Evolutionary conservation across 2,329 filamentous ascomycete genomes (phyloP).

Genomic region (Mariannaea sp.): DNA sequence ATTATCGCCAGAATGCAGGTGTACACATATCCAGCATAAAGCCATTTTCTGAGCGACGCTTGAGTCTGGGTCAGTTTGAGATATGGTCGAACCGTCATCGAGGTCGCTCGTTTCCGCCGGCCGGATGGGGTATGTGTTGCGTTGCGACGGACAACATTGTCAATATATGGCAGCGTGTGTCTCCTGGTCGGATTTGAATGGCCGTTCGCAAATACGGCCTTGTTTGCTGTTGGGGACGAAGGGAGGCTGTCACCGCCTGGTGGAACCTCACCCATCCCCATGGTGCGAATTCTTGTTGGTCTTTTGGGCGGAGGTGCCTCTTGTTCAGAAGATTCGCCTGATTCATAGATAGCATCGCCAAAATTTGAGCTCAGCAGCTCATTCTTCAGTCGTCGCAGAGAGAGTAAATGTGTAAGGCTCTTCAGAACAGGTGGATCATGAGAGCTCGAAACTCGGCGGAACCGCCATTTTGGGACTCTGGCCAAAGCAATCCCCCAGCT

Average conservation of each 20-base stretch:
- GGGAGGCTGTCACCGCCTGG: constrained; percentile 22
- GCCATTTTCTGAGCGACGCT: constrained; percentile 77
- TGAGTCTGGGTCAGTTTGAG: constrained; percentile 80
- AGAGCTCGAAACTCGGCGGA: constrained; percentile 60
- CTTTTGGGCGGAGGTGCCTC: constrained; percentile 33
- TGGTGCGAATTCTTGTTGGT: constrained; percentile 39
- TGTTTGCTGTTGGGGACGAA: constrained; percentile 25
- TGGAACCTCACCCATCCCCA: constrained; percentile 29
- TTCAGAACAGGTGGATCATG: constrained; percentile 45
- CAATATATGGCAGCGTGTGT: constrained; percentile 58
- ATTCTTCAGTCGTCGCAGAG: constrained; percentile 54
- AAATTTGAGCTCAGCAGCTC: constrained; percentile 42
- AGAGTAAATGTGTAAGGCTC: constrained; percentile 47
- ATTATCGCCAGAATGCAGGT: constrained; percentile 67
- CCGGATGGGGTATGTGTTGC: constrained; percentile 64
- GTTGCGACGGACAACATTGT: constrained; percentile 43
- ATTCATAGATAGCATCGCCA: constrained; percentile 42
- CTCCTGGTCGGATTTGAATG: constrained; percentile 42
- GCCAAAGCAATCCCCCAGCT: constrained; percentile 85
- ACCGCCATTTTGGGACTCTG: constrained; percentile 89
- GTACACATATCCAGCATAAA: constrained; percentile 84
- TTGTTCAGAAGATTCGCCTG: constrained; percentile 41
- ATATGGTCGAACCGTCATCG: constrained; percentile 71
- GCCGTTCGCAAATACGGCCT: constrained; percentile 27
- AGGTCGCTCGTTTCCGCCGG: constrained; percentile 67